phyloP scores from a whole-genome alignment of 345 rosid genomes.

The Zanthoxylum bungeanum region DNA sequence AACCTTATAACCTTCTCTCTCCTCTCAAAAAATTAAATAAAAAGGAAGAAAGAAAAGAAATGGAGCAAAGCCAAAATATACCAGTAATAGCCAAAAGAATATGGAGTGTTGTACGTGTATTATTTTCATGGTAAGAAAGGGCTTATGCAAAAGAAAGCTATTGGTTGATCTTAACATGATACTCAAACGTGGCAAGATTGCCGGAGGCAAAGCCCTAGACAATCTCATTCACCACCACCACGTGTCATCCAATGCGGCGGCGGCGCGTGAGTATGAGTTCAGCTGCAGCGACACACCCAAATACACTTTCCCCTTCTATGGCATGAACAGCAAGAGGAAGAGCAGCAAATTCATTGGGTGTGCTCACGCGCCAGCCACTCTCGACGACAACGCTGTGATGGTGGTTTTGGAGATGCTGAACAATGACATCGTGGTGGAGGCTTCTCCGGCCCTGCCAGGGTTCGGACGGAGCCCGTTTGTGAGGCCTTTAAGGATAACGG shows the following conservation, averaged over 20 bases:
- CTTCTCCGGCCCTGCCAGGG: conserved; percentile 79
- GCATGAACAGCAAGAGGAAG: too few relatives aligned
- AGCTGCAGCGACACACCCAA: conserved; percentile 90
- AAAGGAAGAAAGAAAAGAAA: conserved; percentile 14
- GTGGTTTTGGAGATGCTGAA: too few relatives aligned
- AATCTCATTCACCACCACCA: conserved; percentile 64
- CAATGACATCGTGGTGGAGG: too few relatives aligned
- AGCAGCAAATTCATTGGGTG: too few relatives aligned
- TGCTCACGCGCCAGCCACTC: conserved; percentile 58
- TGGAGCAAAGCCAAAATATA: conserved; percentile 45
- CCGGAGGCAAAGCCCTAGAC: conserved; percentile 48
- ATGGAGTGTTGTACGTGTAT: conserved; percentile 58
- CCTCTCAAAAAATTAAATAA: neutral
- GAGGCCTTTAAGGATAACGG: conserved; percentile 82
- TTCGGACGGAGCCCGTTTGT: conserved; percentile 76
- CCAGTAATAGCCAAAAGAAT: conserved; percentile 52
- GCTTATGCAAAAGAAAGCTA: conserved; percentile 58
- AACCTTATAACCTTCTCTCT: conserved; percentile 5
- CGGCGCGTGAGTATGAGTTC: conserved; percentile 74
- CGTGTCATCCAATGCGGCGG: conserved; percentile 6
- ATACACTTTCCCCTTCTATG: conserved; percentile 47
- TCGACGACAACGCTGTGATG: conserved; percentile 54
- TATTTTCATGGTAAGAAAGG: conserved; percentile 71
- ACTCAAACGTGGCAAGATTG: conserved; percentile 80
- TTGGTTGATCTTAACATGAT: conserved; percentile 66